These are phyloP conservation scores for Dissophora ornata DNA, from an alignment of 192 early-diverging fungal genomes.

Conservation along the genomic window DNA sequence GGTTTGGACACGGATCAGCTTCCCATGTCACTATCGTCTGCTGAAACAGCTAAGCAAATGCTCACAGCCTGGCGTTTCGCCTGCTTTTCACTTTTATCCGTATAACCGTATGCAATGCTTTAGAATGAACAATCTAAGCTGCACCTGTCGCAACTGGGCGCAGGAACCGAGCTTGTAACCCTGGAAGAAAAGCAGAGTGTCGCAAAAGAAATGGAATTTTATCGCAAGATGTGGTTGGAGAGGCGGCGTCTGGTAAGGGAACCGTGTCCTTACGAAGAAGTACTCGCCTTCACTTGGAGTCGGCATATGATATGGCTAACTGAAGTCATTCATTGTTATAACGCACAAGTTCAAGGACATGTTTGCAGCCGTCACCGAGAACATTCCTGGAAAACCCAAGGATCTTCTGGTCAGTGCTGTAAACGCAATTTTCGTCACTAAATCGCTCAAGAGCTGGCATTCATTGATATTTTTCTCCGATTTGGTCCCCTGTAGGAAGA, in stretches of 20 bases:
- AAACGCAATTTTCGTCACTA: no score
- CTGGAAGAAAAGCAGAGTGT: slow-evolving; percentile 52
- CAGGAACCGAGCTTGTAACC: slow-evolving; percentile 48
- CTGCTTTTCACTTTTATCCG: no score
- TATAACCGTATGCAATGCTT: not conserved
- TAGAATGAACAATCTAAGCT: slow-evolving; percentile 58
- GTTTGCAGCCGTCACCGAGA: slow-evolving; percentile 52
- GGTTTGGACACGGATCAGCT: slow-evolving; percentile 3
- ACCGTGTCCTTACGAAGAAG: not conserved
- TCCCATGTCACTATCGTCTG: no score
- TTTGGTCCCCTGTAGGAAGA: no score
- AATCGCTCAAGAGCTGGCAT: no score
- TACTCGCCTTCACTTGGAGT: no score
- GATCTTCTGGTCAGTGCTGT: slow-evolving; percentile 39
- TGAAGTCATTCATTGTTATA: not conserved
- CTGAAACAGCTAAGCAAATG: no score
- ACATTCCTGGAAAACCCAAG: slow-evolving; percentile 53
- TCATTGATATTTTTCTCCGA: no score
- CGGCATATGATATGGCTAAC: no score
- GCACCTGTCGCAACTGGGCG: slow-evolving; percentile 35
- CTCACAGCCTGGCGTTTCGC: no score
- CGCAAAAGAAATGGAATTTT: slow-evolving; percentile 42
- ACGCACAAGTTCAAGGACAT: slow-evolving; percentile 56
- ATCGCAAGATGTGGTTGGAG: slow-evolving; percentile 55
- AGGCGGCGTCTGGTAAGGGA: slow-evolving; percentile 51